Percentiles rank a stretch among this genome's conserved stretches.
These are phyloP conservation scores for Trichoderma reesei DNA, from an alignment of 495 filamentous ascomycete species.

Conservation along the genomic window DNA sequence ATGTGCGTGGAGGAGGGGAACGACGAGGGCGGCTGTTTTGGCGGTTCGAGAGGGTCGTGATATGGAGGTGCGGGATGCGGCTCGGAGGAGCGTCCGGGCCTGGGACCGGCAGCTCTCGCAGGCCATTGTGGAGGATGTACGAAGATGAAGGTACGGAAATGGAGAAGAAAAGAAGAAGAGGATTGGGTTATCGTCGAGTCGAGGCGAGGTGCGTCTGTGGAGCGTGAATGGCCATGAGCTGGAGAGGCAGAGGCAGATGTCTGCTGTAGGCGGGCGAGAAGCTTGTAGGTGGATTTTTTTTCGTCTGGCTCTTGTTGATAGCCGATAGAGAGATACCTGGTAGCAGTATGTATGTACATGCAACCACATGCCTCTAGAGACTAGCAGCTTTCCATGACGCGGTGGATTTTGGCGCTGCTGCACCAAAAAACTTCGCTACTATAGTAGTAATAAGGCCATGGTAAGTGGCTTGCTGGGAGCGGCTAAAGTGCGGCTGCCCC, in stretches of 20 bases:
- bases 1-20: not conserved
- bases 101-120: constrained; percentile 25
- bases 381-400: not conserved
- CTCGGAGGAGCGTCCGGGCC: constrained; percentile 20
- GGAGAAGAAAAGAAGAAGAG: not conserved
- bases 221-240: not conserved
- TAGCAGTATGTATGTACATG: no score
- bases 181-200: not conserved
- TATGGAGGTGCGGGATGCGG: constrained; percentile 15
- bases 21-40: not conserved
- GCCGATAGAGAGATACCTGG: no score
- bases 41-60: constrained; percentile 3
- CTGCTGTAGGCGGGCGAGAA: not conserved
- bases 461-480: not conserved
- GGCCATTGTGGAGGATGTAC: constrained; percentile 17
- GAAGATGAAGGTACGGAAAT: no score
- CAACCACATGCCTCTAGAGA: no score
- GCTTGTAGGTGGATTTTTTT: not conserved
- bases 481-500: constrained; percentile 1
- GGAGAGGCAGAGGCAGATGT: no score
- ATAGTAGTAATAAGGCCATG: no score
- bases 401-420: not conserved
- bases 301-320: no score
- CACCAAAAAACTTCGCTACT: not conserved
- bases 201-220: not conserved